Percentiles rank a stretch among this genome's conserved stretches.
These are phyloP conservation scores for Wickerhamomyces bovis DNA, from an alignment of 805 yeast species.

Conservation along the genomic window DNA sequence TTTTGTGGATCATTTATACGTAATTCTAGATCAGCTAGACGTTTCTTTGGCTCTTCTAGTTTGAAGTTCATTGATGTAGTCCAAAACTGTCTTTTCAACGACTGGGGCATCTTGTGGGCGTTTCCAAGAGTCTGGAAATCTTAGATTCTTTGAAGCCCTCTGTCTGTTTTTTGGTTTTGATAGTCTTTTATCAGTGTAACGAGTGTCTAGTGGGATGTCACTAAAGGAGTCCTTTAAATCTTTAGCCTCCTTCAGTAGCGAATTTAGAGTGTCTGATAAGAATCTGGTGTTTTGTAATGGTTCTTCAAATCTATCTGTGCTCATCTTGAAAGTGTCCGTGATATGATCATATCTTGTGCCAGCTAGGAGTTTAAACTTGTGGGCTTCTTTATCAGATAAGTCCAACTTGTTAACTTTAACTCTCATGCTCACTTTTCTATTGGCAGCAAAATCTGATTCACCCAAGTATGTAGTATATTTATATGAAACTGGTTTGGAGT, in stretches of 20 bases:
- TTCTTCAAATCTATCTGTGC: slow-evolving; percentile 60
- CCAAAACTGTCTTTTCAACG: slow-evolving; percentile 23
- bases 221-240: slow-evolving; percentile 56
- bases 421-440: slow-evolving; percentile 58
- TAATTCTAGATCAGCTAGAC: background rate
- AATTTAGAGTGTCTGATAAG: slow-evolving; percentile 57
- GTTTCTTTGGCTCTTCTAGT: background rate
- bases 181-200: slow-evolving; percentile 51
- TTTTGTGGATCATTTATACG: background rate
- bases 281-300: slow-evolving; percentile 83
- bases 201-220: slow-evolving; percentile 77
- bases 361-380: slow-evolving; percentile 73
- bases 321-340: slow-evolving; percentile 55
- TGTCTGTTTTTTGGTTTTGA: slow-evolving; percentile 32
- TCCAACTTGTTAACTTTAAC: slow-evolving; percentile 49
- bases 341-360: slow-evolving; percentile 69
- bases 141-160: slow-evolving; percentile 27
- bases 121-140: slow-evolving; percentile 79
- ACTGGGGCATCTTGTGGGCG: slow-evolving; percentile 68
- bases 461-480: slow-evolving; percentile 71
- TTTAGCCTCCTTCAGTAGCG: slow-evolving; percentile 59
- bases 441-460: slow-evolving; percentile 51
- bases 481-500: slow-evolving; percentile 49
- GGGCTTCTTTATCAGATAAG: slow-evolving; percentile 46
- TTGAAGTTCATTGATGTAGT: slow-evolving; percentile 12